Evolutionary conservation across 2,329 filamentous ascomycete genomes (phyloP).

Genomic region (Corniculantispora saksenae): DNA sequence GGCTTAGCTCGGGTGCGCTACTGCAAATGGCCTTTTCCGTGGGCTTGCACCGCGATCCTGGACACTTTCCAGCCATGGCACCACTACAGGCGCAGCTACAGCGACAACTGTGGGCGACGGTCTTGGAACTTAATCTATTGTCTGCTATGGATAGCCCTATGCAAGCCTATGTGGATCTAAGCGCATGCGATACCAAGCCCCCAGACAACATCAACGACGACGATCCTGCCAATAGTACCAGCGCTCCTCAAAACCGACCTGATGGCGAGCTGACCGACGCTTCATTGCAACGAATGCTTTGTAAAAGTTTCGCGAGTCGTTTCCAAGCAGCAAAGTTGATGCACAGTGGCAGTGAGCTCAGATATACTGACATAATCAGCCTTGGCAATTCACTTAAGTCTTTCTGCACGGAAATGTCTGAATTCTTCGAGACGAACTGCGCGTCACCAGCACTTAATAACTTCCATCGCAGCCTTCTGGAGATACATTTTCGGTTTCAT

Average conservation of each 20-base stretch:
- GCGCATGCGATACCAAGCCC: background rate
- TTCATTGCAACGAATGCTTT: slow-evolving; percentile 1
- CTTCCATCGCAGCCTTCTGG: slow-evolving; percentile 13
- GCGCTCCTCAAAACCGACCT: background rate
- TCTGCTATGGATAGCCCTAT: slow-evolving; percentile 6
- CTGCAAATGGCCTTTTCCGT: slow-evolving; percentile 12
- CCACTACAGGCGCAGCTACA: slow-evolving; percentile 1
- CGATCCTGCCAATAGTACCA: background rate
- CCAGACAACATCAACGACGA: slow-evolving; percentile 4
- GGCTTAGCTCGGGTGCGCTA: slow-evolving; percentile 4
- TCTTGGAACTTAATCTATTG: slow-evolving; percentile 1
- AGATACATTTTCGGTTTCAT: slow-evolving; percentile 5
- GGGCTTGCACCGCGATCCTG: slow-evolving; percentile 16
- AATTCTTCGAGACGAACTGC: slow-evolving; percentile 3
- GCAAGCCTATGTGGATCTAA: background rate
- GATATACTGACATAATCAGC: background rate
- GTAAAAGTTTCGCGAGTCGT: background rate
- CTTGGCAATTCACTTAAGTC: background rate
- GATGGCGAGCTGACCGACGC: background rate
- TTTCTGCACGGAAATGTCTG: background rate
- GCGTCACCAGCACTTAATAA: background rate
- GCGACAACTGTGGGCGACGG: slow-evolving; percentile 14
- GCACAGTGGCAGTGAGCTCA: background rate
- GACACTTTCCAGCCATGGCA: background rate
- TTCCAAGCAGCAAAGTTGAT: background rate